These are phyloP conservation scores for Sporisorium graminicola DNA, from an alignment of 1,284 basidiomycete species.

Conservation along the genomic window DNA sequence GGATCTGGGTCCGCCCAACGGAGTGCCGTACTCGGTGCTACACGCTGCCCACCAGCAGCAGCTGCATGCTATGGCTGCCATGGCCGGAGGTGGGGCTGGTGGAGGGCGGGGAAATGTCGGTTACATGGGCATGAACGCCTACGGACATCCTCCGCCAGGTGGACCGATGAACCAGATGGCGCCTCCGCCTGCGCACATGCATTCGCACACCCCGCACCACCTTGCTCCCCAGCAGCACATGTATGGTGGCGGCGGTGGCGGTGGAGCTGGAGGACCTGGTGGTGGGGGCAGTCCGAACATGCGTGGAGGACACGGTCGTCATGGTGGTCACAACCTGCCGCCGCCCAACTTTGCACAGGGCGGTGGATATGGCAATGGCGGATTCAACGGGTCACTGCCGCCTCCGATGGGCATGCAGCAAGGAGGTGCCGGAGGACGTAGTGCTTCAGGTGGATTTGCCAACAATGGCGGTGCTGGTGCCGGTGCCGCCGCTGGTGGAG, in stretches of 20 bases:
- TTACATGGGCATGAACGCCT: conserved; percentile 32
- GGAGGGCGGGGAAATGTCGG: conserved; percentile 12
- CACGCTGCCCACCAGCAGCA: conserved; percentile 61
- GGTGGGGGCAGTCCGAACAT: too few species aligned
- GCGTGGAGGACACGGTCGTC: too few species aligned
- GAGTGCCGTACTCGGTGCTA: conserved; percentile 58
- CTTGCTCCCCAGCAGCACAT: conserved; percentile 21
- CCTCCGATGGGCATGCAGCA: conserved; percentile 30
- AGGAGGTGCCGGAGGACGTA: neutral
- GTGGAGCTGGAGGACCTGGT: neutral
- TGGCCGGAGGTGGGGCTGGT: conserved; percentile 22
- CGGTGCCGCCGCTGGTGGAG: conserved; percentile 9
- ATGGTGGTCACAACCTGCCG: conserved; percentile 17
- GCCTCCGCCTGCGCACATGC: conserved; percentile 12
- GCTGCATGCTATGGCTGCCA: conserved; percentile 54
- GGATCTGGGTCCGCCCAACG: conserved; percentile 51
- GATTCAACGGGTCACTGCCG: conserved; percentile 8
- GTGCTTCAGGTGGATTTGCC: conserved; percentile 1
- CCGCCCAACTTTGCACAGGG: conserved; percentile 30
- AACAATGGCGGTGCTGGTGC: conserved; percentile 1
- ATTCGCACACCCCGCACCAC: conserved; percentile 5
- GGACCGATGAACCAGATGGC: conserved; percentile 6
- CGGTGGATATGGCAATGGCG: conserved; percentile 9
- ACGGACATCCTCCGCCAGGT: conserved; percentile 17
- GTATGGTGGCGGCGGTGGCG: conserved; percentile 16